Evolutionary conservation across 305 asterid genomes (phyloP).

Genomic region (Andrographis paniculata): DNA sequence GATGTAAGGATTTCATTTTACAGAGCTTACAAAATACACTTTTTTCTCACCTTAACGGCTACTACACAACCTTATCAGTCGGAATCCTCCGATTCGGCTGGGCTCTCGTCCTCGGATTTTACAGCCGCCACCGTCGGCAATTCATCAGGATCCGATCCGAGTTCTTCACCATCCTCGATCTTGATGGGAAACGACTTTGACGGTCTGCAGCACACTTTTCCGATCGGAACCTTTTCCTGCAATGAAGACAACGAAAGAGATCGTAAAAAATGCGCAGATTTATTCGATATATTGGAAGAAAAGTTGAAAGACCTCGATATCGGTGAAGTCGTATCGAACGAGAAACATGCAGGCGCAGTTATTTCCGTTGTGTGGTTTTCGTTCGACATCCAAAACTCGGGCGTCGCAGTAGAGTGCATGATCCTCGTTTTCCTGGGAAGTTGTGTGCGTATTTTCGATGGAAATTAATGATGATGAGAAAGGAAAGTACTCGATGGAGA

Average conservation of each 20-base stretch:
- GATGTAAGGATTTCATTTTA: too few relatives aligned
- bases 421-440: slow-evolving; percentile 39
- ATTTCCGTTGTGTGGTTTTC: slow-evolving; percentile 29
- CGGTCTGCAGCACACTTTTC: slow-evolving; percentile 53
- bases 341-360: slow-evolving; percentile 55
- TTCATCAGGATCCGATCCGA: too few relatives aligned
- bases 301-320: slow-evolving; percentile 33
- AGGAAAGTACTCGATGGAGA: not conserved
- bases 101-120: too few relatives aligned
- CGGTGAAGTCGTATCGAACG: slow-evolving; percentile 56
- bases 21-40: too few relatives aligned
- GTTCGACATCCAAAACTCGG: slow-evolving; percentile 39
- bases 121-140: too few relatives aligned
- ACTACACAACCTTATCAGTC: too few relatives aligned
- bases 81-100: too few relatives aligned
- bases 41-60: too few relatives aligned
- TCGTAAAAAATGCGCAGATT: not conserved
- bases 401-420: slow-evolving; percentile 62
- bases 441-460: not conserved
- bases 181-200: too few relatives aligned
- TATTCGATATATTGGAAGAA: not conserved
- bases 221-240: slow-evolving; percentile 34
- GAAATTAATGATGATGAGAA: too few relatives aligned
- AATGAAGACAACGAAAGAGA: slow-evolving; percentile 4
- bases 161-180: too few relatives aligned